These are phyloP conservation scores for Diospyros kaki DNA, from an alignment of 148 eudicot genomes.

Conservation along the genomic window DNA sequence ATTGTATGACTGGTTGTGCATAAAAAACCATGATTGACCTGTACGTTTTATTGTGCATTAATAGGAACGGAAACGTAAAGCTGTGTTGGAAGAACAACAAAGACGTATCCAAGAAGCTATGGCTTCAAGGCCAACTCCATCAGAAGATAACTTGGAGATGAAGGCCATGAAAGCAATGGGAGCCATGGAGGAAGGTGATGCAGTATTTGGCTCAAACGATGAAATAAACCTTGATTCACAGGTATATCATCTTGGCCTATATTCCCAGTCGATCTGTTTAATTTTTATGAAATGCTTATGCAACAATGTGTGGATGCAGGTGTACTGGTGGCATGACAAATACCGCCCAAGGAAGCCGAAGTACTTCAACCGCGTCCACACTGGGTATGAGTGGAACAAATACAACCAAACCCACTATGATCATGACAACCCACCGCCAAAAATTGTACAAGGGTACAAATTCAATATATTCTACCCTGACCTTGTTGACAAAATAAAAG, in stretches of 20 bases:
- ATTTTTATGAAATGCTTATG: conserved; percentile 1
- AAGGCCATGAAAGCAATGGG: conserved; percentile 90
- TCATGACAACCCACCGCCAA: conserved; percentile 95
- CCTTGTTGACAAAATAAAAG: conserved; percentile 86
- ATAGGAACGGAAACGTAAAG: conserved; percentile 75
- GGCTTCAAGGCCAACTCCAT: conserved; percentile 52
- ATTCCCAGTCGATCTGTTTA: not conserved
- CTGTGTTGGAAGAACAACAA: conserved; percentile 68
- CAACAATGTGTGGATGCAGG: conserved; percentile 41
- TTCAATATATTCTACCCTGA: conserved; percentile 96
- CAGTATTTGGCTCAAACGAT: conserved; percentile 71
- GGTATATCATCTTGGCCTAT: conserved; percentile 32
- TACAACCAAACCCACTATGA: conserved; percentile 99
- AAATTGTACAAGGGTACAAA: conserved; percentile 97
- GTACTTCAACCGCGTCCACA: conserved; percentile 96
- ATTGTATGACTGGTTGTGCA: not conserved
- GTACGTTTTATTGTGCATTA: conserved; percentile 10
- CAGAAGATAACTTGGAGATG: conserved; percentile 75
- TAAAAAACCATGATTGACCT: not conserved
- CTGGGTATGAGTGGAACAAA: conserved; percentile 99
- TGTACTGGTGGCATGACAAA: conserved; percentile 99
- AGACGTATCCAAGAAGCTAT: conserved; percentile 70
- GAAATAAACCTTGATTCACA: conserved; percentile 86
- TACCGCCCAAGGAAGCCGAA: conserved; percentile 97
- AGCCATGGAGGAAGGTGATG: conserved; percentile 91